phyloP scores from a whole-genome alignment of 2,329 filamentous ascomycete species.

The Exophiala oligosperma region DNA sequence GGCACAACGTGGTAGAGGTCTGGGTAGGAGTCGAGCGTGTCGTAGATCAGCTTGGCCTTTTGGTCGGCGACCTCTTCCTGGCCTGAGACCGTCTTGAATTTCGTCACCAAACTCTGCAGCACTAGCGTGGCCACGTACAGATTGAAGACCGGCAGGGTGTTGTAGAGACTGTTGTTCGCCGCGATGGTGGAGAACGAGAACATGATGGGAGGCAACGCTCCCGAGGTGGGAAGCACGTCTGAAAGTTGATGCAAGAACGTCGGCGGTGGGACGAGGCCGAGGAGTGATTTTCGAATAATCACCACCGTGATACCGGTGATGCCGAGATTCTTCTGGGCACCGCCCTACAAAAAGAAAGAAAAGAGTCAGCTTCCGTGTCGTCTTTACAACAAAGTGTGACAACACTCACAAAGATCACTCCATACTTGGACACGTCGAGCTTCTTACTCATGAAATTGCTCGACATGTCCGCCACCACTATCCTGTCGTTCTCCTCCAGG shows the following conservation, averaged over 20 bases:
- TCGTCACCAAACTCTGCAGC: conserved; percentile 69
- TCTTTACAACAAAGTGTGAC: background rate
- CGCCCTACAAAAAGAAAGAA: conserved; percentile 44
- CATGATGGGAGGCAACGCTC: conserved; percentile 68
- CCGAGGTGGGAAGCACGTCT: conserved; percentile 53
- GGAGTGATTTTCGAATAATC: conserved; percentile 76
- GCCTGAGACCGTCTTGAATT: conserved; percentile 69
- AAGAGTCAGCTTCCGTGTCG: background rate
- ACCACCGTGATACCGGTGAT: conserved; percentile 82
- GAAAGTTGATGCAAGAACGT: conserved; percentile 71
- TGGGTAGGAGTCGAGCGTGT: conserved; percentile 70
- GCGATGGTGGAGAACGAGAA: conserved; percentile 81
- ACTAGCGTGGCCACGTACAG: conserved; percentile 91
- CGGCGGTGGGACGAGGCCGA: conserved; percentile 67
- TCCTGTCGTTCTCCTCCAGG: conserved; percentile 65
- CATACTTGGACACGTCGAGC: conserved; percentile 76
- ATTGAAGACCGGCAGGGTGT: conserved; percentile 92
- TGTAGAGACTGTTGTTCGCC: conserved; percentile 94
- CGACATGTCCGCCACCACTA: conserved; percentile 89
- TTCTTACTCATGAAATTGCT: conserved; percentile 87
- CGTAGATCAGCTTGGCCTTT: conserved; percentile 78
- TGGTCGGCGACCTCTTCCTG: conserved; percentile 72
- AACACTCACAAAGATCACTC: conserved; percentile 72
- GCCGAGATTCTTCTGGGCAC: conserved; percentile 93
- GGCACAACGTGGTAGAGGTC: conserved; percentile 73